phyloP scores from a whole-genome alignment of 2,329 filamentous ascomycete species.

The Cordyceps tenuipes region DNA sequence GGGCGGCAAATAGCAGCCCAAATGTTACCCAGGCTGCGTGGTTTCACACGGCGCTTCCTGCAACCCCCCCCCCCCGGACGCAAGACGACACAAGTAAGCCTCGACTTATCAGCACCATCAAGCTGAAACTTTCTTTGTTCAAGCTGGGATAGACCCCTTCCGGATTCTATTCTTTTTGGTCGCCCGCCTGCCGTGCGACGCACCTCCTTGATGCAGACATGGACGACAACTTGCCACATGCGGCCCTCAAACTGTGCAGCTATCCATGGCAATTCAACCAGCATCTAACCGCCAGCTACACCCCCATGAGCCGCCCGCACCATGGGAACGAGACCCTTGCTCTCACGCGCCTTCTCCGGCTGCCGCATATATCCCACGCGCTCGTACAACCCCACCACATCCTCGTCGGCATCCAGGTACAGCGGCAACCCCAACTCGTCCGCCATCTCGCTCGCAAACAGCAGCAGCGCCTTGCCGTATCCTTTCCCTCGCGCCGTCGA shows the following conservation, averaged over 20 bases:
- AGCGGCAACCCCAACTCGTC: conserved; percentile 12
- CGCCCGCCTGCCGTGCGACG: background rate
- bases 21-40: background rate
- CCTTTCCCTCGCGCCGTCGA: conserved; percentile 13
- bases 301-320: background rate
- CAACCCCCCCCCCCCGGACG: too few species aligned
- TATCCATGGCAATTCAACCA: too few species aligned
- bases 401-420: conserved; percentile 16
- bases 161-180: background rate
- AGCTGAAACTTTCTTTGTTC: background rate
- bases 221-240: background rate
- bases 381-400: conserved; percentile 13
- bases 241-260: too few species aligned
- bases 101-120: too few species aligned
- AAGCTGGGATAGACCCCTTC: background rate
- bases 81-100: too few species aligned
- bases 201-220: background rate
- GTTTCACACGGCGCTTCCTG: background rate
- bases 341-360: conserved; percentile 9
- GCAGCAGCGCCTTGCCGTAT: conserved; percentile 13
- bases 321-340: conserved; percentile 14
- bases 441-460: conserved; percentile 3
- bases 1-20: too few species aligned
- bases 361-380: conserved; percentile 12
- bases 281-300: too few species aligned